Evolutionary conservation across 139 green algal species (phyloP).

Genomic region (Monoraphidium neglectum): DNA sequence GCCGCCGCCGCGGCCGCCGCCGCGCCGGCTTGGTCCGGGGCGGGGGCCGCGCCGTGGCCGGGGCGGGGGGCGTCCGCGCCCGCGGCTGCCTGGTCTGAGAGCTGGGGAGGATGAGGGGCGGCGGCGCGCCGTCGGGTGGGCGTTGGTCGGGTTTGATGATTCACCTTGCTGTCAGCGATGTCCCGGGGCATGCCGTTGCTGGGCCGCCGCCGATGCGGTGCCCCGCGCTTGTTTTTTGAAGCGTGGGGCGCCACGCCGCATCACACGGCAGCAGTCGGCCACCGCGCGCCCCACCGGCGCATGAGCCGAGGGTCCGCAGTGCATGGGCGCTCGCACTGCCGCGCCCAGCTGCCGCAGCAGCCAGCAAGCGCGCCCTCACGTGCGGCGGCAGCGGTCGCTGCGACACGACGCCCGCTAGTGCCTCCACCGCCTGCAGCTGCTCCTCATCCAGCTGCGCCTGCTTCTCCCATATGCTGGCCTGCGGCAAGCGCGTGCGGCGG

Average conservation of each 20-base stretch:
- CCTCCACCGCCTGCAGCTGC: conserved; percentile 63
- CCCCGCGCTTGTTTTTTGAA: too few relatives aligned
- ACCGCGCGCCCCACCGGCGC: too few relatives aligned
- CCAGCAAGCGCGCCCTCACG: background rate
- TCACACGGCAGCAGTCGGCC: too few relatives aligned
- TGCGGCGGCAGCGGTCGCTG: conserved; percentile 59
- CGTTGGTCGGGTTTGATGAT: background rate
- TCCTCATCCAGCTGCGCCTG: conserved; percentile 57
- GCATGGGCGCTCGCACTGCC: too few relatives aligned
- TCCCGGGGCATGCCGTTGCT: background rate
- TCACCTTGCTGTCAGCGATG: background rate
- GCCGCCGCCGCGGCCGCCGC: background rate
- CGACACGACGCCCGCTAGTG: conserved; percentile 47
- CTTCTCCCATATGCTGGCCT: conserved; percentile 69
- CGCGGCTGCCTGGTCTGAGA: background rate
- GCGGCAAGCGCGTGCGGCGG: too few relatives aligned
- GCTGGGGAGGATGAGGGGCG: background rate
- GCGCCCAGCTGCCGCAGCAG: too few relatives aligned
- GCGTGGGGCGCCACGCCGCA: too few relatives aligned
- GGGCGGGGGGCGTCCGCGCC: conserved; percentile 24
- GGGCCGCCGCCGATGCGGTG: too few relatives aligned
- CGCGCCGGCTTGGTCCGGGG: conserved; percentile 10
- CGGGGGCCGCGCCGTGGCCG: conserved; percentile 26
- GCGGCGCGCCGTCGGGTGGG: background rate
- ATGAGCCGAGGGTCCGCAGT: too few relatives aligned